phyloP scores from a whole-genome alignment of 352 stramenopile genomes.

The Phytophthora vignae region DNA sequence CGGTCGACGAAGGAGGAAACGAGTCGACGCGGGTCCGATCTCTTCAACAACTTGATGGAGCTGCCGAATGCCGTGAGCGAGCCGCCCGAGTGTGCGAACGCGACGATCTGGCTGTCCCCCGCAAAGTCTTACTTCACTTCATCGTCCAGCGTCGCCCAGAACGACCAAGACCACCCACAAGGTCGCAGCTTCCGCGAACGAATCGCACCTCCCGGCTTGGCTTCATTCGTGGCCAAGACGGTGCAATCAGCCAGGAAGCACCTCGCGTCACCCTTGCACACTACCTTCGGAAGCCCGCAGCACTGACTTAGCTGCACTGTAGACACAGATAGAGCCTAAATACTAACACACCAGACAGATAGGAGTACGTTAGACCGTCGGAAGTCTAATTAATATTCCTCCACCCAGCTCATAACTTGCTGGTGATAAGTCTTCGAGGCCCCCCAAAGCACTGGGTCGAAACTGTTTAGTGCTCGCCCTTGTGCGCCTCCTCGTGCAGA shows the following conservation, averaged over 20 bases:
- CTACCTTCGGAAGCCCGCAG: constrained; percentile 41
- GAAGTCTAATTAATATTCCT: constrained; percentile 27
- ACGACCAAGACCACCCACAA: constrained; percentile 16
- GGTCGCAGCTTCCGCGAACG: constrained; percentile 26
- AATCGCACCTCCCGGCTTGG: constrained; percentile 37
- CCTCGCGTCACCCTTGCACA: constrained; percentile 37
- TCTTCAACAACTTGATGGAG: constrained; percentile 71
- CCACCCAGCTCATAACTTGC: background rate
- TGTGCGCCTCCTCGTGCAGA: constrained; percentile 9
- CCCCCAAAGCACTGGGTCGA: background rate
- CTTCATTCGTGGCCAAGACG: constrained; percentile 62
- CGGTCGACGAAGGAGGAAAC: constrained; percentile 33
- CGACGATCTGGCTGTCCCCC: constrained; percentile 29
- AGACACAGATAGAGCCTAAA: constrained; percentile 3
- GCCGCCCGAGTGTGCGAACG: constrained; percentile 20
- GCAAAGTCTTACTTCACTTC: constrained; percentile 28
- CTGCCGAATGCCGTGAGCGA: constrained; percentile 61
- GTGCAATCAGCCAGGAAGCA: constrained; percentile 68
- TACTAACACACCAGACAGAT: constrained; percentile 8
- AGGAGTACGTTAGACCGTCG: constrained; percentile 13
- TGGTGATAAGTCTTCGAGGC: background rate
- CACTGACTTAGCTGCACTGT: constrained; percentile 4
- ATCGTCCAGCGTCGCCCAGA: constrained; percentile 5
- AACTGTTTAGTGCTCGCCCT: constrained; percentile 10
- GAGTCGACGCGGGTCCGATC: constrained; percentile 30